Conservation (phyloP, 176 grass and related monocot species). For the Triticum monococcum region DNA sequence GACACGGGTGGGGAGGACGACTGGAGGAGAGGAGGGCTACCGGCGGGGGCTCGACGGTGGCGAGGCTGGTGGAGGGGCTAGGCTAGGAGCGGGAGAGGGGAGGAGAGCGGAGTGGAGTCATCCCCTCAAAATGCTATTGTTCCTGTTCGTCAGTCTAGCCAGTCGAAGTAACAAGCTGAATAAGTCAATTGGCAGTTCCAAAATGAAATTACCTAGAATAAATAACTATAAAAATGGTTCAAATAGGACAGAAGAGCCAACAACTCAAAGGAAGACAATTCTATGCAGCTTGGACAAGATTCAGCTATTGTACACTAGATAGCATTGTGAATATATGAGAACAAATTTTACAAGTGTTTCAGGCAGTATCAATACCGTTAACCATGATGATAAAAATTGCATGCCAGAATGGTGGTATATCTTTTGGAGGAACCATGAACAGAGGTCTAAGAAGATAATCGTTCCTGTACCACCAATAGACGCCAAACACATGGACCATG, state of each 20-base stretch:
- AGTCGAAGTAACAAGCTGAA: slow-evolving; percentile 1
- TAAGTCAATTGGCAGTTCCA: slow-evolving; percentile 16
- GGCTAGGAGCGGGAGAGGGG: no score
- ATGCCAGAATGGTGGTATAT: slow-evolving; percentile 98
- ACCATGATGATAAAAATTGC: slow-evolving; percentile 98
- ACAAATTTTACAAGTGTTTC: slow-evolving; percentile 23
- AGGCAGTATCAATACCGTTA: slow-evolving; percentile 62
- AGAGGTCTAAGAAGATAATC: slow-evolving; percentile 85
- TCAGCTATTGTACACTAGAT: background rate
- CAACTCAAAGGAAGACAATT: slow-evolving; percentile 8
- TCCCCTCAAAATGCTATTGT: no score
- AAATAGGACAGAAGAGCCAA: slow-evolving; percentile 7
- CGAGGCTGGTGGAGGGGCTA: no score
- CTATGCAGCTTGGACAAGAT: slow-evolving; percentile 8
- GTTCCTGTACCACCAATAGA: slow-evolving; percentile 97
- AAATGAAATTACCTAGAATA: background rate
- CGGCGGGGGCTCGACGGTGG: no score
- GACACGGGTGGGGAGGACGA: no score
- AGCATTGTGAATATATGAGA: background rate
- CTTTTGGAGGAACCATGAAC: slow-evolving; percentile 93
- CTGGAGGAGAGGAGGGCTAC: no score
- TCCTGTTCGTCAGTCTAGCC: background rate
- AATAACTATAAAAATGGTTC: background rate
- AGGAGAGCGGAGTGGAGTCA: no score
- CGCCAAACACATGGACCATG: slow-evolving; percentile 81